These are phyloP conservation scores for Micractinium conductrix DNA, from an alignment of 139 green algal species.

Conservation along the genomic window DNA sequence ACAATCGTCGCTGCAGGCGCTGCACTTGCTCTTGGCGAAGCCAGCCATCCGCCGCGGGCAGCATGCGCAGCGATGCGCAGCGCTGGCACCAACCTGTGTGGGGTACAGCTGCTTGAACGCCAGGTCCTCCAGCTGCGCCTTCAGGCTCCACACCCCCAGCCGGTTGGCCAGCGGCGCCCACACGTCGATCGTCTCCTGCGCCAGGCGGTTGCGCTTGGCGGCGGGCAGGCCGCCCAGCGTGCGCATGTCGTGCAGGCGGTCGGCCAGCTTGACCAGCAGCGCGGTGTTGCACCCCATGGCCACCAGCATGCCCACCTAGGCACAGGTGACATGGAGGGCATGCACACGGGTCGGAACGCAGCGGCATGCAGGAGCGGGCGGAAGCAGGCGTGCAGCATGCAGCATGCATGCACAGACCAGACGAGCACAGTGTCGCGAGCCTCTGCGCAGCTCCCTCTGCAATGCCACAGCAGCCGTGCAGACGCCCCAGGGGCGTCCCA, in stretches of 20 bases:
- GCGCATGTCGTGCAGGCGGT: conserved; percentile 80
- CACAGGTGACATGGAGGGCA: too few species aligned
- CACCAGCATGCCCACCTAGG: conserved; percentile 70
- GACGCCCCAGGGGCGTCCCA: background rate
- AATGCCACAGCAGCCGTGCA: too few species aligned
- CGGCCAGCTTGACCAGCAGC: conserved; percentile 88
- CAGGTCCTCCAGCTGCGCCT: conserved; percentile 93
- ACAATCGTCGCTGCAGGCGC: too few species aligned
- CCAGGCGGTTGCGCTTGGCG: conserved; percentile 53
- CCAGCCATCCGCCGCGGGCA: too few species aligned
- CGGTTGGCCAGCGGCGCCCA: conserved; percentile 90
- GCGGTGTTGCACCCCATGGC: conserved; percentile 69
- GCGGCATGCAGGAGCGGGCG: too few species aligned
- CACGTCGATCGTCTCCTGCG: conserved; percentile 80
- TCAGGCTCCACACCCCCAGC: conserved; percentile 89
- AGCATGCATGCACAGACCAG: too few species aligned
- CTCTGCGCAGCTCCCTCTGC: too few species aligned
- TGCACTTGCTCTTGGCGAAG: too few species aligned
- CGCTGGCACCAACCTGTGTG: conserved; percentile 33
- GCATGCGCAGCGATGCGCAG: too few species aligned
- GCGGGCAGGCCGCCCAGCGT: conserved; percentile 59
- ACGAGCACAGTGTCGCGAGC: too few species aligned
- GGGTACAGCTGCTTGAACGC: conserved; percentile 77
- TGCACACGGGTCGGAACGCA: too few species aligned
- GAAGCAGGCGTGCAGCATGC: too few species aligned